Evolutionary conservation across 2,329 filamentous ascomycete species (phyloP), one percentile per base, ranked within the genome.

Genomic region (Nectriaceae sp.): DNA sequence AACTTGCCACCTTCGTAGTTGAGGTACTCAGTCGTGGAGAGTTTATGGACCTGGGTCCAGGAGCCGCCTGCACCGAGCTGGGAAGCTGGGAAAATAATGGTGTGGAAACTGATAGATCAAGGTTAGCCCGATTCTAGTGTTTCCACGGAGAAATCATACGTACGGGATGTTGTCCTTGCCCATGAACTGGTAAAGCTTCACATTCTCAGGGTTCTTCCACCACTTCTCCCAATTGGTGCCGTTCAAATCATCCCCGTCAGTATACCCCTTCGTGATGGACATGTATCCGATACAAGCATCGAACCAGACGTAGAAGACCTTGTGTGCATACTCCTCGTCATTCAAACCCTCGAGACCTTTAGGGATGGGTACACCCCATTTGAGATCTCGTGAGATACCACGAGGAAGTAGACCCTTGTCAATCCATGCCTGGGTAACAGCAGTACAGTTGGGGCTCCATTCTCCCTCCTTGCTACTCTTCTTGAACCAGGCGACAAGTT

Each of bases 241-340:
- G 3, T 65, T 61, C 13, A 67, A 54, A 51, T 77, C 65, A 44
- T 70, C 68, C 13, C 69, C 66, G 46, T 82, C 77, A 4, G 91
- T 96, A 69, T 96, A 96, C 61, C 84, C 91, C 55, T 89, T 90
- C 2, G 92, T 96, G 59, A 97, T 97, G 2, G 90, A 96, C n/a
- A 91, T 86, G 67, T 97, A 97, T 18, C 92, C 92, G 63, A 96
- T 94, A 70, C 89, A 94, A 46, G 90, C 90, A 67, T 96, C 90
- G 66, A 97, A 90, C 90, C 87, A 89, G 51, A 96, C 91, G 65
- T 97, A 97, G 57, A 97, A 84, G 53, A 96, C 93, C 75, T 84
- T 84, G 56, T 75, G 73, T 38, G 74, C 72, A 57, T 81, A 84
- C 21, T 76, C 78, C 46, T 78, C 75, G 4, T 79, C 72, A 4